A percentile compares a stretch with the other conserved stretches of the same genome.
phyloP scores from a whole-genome alignment of 106 monocot genomes.

The Dendrobium chrysotoxum region DNA sequence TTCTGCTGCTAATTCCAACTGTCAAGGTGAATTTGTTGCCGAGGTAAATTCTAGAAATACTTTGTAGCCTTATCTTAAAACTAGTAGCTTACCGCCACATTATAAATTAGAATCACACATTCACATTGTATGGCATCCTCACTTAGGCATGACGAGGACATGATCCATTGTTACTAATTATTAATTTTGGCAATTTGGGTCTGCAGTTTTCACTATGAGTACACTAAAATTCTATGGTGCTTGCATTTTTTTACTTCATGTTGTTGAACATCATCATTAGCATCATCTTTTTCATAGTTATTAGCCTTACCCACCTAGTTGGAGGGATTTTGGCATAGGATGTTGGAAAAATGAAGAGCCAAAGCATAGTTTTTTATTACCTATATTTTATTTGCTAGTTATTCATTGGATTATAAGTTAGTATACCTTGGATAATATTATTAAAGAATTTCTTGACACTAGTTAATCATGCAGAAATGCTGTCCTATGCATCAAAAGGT shows the following conservation, averaged over 20 bases:
- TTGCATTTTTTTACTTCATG: neutral
- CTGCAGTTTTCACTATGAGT: neutral
- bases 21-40: conserved; percentile 21
- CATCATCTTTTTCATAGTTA: neutral
- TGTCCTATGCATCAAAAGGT: no score
- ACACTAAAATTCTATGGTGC: neutral
- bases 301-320: no score
- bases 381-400: no score
- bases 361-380: no score
- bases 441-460: neutral
- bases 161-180: no score
- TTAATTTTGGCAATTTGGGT: neutral
- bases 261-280: neutral
- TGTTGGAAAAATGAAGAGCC: no score
- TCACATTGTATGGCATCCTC: neutral
- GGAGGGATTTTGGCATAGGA: no score
- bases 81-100: no score
- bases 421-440: no score
- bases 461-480: neutral
- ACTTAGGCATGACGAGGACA: neutral
- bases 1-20: conserved; percentile 37
- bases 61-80: neutral
- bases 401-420: no score
- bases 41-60: conserved; percentile 20
- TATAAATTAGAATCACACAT: neutral